phyloP scores from a whole-genome alignment of 805 yeast species.

The Myxozyma neglecta region DNA sequence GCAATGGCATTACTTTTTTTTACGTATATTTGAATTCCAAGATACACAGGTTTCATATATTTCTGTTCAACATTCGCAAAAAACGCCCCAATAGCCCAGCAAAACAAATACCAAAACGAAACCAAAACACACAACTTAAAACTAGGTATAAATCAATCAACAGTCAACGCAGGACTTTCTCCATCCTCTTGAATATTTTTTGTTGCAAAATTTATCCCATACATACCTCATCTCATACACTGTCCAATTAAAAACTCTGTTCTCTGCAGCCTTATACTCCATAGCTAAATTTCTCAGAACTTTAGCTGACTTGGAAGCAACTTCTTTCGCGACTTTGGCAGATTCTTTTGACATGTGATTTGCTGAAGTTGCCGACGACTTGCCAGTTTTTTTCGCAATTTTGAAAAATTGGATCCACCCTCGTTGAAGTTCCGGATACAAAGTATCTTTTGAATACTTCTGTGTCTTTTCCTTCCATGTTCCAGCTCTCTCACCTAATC shows the following conservation, averaged over 20 bases:
- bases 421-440: slow-evolving; percentile 3
- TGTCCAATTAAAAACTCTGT: no score
- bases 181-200: background rate
- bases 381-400: background rate
- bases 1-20: no score
- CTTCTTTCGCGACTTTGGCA: background rate
- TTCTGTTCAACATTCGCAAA: background rate
- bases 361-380: background rate
- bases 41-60: no score
- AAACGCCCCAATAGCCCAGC: background rate
- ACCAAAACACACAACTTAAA: background rate
- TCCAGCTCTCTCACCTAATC: background rate
- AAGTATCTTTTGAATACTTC: background rate
- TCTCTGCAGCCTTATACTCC: no score
- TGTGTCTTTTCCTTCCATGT: background rate
- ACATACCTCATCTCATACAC: no score
- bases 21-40: no score
- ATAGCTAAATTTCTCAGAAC: no score
- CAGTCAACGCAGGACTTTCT: background rate
- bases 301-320: no score
- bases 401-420: background rate
- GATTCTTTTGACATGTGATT: background rate
- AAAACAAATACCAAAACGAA: background rate
- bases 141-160: background rate
- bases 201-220: background rate